Evolutionary conservation across 176 grass and related monocot species (phyloP).

Genomic region (Themeda triandra): DNA sequence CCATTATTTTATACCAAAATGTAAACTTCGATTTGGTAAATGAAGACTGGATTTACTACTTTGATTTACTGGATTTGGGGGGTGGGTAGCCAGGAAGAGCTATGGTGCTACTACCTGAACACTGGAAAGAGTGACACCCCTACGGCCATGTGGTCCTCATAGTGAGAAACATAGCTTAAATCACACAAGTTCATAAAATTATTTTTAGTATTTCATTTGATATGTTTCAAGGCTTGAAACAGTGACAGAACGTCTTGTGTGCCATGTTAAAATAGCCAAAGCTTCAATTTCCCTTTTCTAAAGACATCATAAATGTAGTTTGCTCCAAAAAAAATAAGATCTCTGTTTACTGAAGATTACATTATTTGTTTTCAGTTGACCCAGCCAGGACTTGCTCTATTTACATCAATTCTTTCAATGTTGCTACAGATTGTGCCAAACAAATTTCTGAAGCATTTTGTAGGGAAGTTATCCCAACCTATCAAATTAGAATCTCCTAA

Average conservation of each 20-base stretch:
- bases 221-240: too few species aligned
- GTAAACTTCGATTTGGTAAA: too few species aligned
- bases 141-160: too few species aligned
- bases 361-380: not conserved
- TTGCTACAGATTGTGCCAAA: constrained; percentile 37
- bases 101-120: too few species aligned
- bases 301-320: not conserved
- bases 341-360: not conserved
- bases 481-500: constrained; percentile 37
- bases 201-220: too few species aligned
- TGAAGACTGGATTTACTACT: too few species aligned
- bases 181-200: too few species aligned
- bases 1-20: too few species aligned
- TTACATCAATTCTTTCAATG: not conserved
- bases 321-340: not conserved
- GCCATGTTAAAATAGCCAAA: not conserved
- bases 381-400: not conserved
- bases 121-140: too few species aligned
- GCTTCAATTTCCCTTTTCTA: not conserved
- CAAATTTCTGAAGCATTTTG: constrained; percentile 35
- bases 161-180: too few species aligned
- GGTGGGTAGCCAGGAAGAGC: too few species aligned
- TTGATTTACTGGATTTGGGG: too few species aligned
- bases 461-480: constrained; percentile 2
- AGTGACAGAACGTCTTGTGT: not conserved